Evolutionary conservation across 495 filamentous ascomycete genomes (phyloP).

Genomic region (Neurospora discreta): DNA sequence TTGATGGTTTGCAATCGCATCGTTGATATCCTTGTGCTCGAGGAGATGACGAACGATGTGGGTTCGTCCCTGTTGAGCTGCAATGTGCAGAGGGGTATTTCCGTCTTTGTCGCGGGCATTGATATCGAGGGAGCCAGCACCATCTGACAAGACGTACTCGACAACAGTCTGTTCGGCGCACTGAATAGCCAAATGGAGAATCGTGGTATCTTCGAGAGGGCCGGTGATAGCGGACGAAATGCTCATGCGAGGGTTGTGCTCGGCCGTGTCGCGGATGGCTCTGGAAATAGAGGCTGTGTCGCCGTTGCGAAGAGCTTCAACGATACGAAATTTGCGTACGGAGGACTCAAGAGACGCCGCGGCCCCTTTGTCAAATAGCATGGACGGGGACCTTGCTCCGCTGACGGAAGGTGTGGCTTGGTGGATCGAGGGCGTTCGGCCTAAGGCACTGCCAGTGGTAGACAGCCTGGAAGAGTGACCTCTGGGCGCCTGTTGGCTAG

Average conservation of each 20-base stretch:
- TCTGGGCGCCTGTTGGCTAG: conserved; percentile 18
- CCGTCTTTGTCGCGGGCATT: conserved; percentile 87
- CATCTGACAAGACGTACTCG: conserved; percentile 81
- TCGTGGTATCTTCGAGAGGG: conserved; percentile 65
- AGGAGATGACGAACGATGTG: conserved; percentile 72
- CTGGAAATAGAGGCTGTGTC: conserved; percentile 84
- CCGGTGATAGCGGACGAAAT: conserved; percentile 41
- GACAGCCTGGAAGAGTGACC: conserved; percentile 35
- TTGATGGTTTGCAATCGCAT: conserved; percentile 80
- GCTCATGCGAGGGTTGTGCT: conserved; percentile 37
- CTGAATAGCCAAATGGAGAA: conserved; percentile 91
- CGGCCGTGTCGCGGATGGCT: conserved; percentile 62
- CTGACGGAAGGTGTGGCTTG: conserved; percentile 13
- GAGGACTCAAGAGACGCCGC: conserved; percentile 77
- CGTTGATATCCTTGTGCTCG: conserved; percentile 70
- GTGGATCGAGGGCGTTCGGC: conserved; percentile 25
- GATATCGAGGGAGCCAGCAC: conserved; percentile 56
- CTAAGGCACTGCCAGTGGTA: conserved; percentile 20
- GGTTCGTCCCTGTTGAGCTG: conserved; percentile 66
- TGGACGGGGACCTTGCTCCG: conserved; percentile 17
- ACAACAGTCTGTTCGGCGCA: conserved; percentile 92
- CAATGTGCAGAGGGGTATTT: conserved; percentile 86
- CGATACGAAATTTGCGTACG: conserved; percentile 83
- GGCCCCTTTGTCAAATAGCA: conserved; percentile 27
- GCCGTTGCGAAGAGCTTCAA: conserved; percentile 81